Base-by-base conservation (phyloP, 306 rosid genomes). In the Ormosia emarginata region DNA sequence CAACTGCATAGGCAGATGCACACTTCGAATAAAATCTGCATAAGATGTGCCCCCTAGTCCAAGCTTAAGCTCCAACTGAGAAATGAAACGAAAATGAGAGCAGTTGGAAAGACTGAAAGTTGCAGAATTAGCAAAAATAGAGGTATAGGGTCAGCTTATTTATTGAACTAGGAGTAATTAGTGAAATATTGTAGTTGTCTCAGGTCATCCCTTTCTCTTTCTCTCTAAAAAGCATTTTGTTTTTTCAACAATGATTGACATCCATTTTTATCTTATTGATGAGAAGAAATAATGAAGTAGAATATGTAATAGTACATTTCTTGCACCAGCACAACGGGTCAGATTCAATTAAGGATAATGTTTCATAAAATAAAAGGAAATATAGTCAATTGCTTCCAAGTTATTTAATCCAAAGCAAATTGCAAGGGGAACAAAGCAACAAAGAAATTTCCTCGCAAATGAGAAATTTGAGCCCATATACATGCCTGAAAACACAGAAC, bases 31-130 rank as follows among this genome's bases (percentile, higher is more conserved):
- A 79, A 94, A 94, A 83, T 94, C 98, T 80, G 84, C 91, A 80
- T 94, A 94, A 37, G 98, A 94, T 64, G 98, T 94, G 83, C 98
- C 98, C 65, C 98, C 99, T 29, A 95, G 41, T 79, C 99, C 99
- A 83, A 95, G 90, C 87, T 88, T 95, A 72, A 95, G 94, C 92
- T 95, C 99, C 90, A 95, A 86, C 99, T 95, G 90, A 72, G 55
- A 85, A 72, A 82, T 29, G 29, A 58, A 61, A 43, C n/a, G 18
- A 68, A 39, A 77, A 67, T 66, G 75, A 36, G 77, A 33, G 47
- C 44, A 44, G 61, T 64, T 56, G 34, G 15, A 29, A 79, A 3
- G 40, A 34, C 5, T 17, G 61, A 40, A 82, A 76, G 61, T 80
- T 70, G 12, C 33, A 56, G 33, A 33, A 56, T 18, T 56, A 56